A percentile compares a stretch with the other conserved stretches of the same genome.
These are phyloP conservation scores for Penicillium pulvis DNA, from an alignment of 495 filamentous ascomycete species.

Conservation along the genomic window DNA sequence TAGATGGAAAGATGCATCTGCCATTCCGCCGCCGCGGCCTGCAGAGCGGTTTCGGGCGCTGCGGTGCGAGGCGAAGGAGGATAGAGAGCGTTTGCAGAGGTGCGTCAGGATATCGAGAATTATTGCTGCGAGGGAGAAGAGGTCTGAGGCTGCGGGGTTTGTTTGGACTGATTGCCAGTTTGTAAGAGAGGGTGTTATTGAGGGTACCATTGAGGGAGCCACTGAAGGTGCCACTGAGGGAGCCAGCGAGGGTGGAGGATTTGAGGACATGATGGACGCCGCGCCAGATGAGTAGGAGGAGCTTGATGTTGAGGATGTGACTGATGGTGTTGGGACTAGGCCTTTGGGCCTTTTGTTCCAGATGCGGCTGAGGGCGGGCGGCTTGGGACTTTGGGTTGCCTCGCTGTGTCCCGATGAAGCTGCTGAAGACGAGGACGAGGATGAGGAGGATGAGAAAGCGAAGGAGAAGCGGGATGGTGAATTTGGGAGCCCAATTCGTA, in stretches of 20 bases:
- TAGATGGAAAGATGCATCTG: constrained; percentile 79
- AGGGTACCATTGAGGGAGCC: constrained; percentile 7
- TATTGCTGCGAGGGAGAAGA: constrained; percentile 48
- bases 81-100: constrained; percentile 69
- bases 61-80: constrained; percentile 73
- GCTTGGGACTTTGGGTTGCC: background rate
- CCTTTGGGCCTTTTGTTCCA: constrained; percentile 30
- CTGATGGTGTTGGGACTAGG: constrained; percentile 37
- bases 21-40: constrained; percentile 67
- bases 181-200: constrained; percentile 31
- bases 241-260: background rate
- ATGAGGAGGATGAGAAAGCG: constrained; percentile 41
- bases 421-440: constrained; percentile 27
- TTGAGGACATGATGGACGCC: constrained; percentile 11
- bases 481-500: constrained; percentile 37
- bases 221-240: constrained; percentile 9
- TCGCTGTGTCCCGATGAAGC: constrained; percentile 17
- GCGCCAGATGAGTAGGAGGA: constrained; percentile 16
- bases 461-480: constrained; percentile 43
- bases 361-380: constrained; percentile 14
- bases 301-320: constrained; percentile 34
- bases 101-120: constrained; percentile 77
- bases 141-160: constrained; percentile 35
- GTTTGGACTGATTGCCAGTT: constrained; percentile 47
- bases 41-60: constrained; percentile 66